phyloP scores from a whole-genome alignment of 169 alveolate genomes.

The Eimeria acervulina region DNA sequence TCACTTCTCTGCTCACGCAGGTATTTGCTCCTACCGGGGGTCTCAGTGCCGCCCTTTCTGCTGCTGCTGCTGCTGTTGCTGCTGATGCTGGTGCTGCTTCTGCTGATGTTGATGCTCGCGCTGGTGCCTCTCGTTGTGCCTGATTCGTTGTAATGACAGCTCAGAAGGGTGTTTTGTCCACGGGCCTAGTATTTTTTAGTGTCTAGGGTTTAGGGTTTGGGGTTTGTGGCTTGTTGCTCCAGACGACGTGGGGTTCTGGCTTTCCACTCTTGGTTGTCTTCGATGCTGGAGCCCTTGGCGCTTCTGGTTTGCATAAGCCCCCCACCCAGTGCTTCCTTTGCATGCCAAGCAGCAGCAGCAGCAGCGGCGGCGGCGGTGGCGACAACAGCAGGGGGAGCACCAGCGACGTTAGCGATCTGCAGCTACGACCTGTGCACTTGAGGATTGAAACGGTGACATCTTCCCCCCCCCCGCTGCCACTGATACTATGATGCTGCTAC shows the following conservation, averaged over 20 bases:
- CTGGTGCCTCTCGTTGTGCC: not conserved
- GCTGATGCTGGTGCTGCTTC: not conserved
- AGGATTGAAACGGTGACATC: slow-evolving; percentile 28
- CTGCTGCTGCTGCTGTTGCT: not conserved
- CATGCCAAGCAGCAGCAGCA: slow-evolving; percentile 32
- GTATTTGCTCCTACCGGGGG: not conserved
- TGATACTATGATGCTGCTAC: not conserved
- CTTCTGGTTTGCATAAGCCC: not conserved
- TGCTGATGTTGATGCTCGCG: not conserved
- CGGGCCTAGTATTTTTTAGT: not conserved
- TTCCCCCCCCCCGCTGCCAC: not conserved
- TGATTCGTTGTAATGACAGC: not conserved
- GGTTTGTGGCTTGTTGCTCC: not conserved
- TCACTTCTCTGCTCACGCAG: not conserved
- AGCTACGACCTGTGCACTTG: not conserved
- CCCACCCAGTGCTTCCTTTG: slow-evolving; percentile 2
- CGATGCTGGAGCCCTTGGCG: not conserved
- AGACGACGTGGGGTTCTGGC: slow-evolving; percentile 8
- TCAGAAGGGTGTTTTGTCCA: not conserved
- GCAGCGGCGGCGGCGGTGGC: not conserved
- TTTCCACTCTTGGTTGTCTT: not conserved
- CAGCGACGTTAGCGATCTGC: not conserved
- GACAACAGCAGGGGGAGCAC: not conserved
- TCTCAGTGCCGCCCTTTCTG: not conserved
- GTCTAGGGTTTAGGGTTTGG: not conserved